phyloP scores from a whole-genome alignment of 371 early-diverging fungal species.

The Conidiobolus incongruus region DNA sequence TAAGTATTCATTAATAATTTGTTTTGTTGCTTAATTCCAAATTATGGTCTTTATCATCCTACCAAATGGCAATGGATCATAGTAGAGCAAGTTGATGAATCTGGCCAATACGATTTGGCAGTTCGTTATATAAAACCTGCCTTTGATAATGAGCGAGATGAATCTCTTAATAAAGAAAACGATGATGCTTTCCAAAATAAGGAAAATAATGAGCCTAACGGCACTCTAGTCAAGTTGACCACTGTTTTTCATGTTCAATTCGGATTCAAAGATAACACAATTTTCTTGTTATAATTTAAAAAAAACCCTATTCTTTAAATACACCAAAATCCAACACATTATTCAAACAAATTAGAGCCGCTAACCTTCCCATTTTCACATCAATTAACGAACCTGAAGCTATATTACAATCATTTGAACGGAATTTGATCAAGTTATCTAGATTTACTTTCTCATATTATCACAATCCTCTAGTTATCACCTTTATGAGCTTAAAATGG shows the following conservation, averaged over 20 bases:
- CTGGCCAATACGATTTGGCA: slow-evolving; percentile 13
- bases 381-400: slow-evolving; percentile 6
- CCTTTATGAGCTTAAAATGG: slow-evolving; percentile 9
- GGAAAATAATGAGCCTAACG: background rate
- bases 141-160: slow-evolving; percentile 9
- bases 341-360: slow-evolving; percentile 13
- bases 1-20: slow-evolving; percentile 8
- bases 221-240: slow-evolving; percentile 11
- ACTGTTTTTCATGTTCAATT: slow-evolving; percentile 18
- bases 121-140: slow-evolving; percentile 13
- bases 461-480: slow-evolving; percentile 4
- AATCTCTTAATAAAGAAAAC: slow-evolving; percentile 10
- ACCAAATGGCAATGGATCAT: slow-evolving; percentile 9
- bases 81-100: slow-evolving; percentile 13
- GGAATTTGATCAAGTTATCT: slow-evolving; percentile 5
- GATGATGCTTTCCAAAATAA: slow-evolving; percentile 6
- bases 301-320: slow-evolving; percentile 12
- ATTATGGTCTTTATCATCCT: slow-evolving; percentile 18
- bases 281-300: slow-evolving; percentile 22
- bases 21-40: slow-evolving; percentile 15
- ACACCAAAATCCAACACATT: slow-evolving; percentile 9
- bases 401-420: slow-evolving; percentile 10
- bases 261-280: slow-evolving; percentile 11
- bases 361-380: slow-evolving; percentile 13
- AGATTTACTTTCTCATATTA: slow-evolving; percentile 2